Evolutionary conservation across 179 eudicot species (phyloP), one percentile per base, ranked within the genome.

Genomic region (Silene coronaria): DNA sequence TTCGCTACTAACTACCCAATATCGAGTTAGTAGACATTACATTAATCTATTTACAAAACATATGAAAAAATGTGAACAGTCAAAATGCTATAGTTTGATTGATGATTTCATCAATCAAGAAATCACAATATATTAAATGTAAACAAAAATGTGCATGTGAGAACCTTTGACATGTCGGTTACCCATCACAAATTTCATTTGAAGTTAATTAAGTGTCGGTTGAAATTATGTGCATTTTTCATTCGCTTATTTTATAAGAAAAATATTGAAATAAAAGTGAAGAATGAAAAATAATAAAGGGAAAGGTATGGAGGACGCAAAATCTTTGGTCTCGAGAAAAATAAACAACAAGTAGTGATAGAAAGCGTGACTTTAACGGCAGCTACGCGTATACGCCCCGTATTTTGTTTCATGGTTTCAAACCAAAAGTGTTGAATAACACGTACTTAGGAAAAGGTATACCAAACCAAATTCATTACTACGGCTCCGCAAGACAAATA

Each of bases 361-460:
- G 36, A 70, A 70, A 26, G 74, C 74, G 61, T 48, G 0, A 51
- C 10, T 51, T 6, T 12, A 17, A 70, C 24, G 74, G 62, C 62
- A 27, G 5, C 16, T 70, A 70, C 74, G 74, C 74, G 74, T 70
- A 70, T 70, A 70, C 74, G 62, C 42, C 74, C 74, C 45, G 61
- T 71, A 71, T 71, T 17, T 71, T 71, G 63, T 16, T 28, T 53
- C 74, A 51, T 71, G 38, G 63, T 71, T 71, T 53, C 62, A 71
- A 27, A 71, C 74, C 60, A 16, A 9, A 6, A 9, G 63, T 2
- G 12, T 34, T 71, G 74, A 71, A 51, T 14, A 51, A 48, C 61
- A 48, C 74, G 45, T 53, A 17, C 9, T 4, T 1, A n/a, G 30
- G 16, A 38, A 38, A 11, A 21, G 7, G 5, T 13, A 17, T 4